phyloP scores from a whole-genome alignment of 2,329 filamentous ascomycete genomes.

The Fusarium oxysporum region DNA sequence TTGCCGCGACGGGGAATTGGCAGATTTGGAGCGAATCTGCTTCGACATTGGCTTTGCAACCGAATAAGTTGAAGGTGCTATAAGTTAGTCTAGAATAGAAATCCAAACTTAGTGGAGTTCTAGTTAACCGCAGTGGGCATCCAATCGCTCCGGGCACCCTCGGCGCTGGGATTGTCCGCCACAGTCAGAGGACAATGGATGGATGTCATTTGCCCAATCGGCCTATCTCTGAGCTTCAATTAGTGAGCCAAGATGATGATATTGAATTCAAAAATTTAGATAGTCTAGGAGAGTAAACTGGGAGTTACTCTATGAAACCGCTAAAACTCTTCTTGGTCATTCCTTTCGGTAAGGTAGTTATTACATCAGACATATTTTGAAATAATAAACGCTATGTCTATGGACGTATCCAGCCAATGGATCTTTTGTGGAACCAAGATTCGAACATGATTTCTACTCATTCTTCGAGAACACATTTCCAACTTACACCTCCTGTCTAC shows the following conservation, averaged over 20 bases:
- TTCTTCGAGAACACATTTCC: slow-evolving; percentile 38
- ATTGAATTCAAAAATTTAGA: slow-evolving; percentile 2
- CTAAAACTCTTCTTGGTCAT: neutral
- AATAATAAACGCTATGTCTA: neutral
- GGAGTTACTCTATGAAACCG: neutral
- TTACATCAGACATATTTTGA: neutral
- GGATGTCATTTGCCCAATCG: neutral
- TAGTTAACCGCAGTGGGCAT: slow-evolving; percentile 30
- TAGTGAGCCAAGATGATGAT: neutral
- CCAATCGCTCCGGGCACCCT: neutral
- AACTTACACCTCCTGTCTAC: slow-evolving; percentile 23
- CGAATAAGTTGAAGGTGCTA: slow-evolving; percentile 18
- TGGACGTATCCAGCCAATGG: neutral
- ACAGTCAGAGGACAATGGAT: slow-evolving; percentile 5
- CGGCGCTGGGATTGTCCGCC: slow-evolving; percentile 42
- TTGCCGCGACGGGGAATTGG: slow-evolving; percentile 46
- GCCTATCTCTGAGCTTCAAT: neutral
- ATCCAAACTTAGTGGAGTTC: slow-evolving; percentile 34
- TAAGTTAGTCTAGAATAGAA: slow-evolving; percentile 13
- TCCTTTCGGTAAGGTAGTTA: neutral
- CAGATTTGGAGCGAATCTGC: slow-evolving; percentile 30
- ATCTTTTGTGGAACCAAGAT: slow-evolving; percentile 34
- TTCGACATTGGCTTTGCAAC: slow-evolving; percentile 38
- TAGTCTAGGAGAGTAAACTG: rapidly evolving
- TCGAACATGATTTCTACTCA: slow-evolving; percentile 1